Conservation (phyloP, 352 stramenopile species). For the Globisporangium emineosum region DNA sequence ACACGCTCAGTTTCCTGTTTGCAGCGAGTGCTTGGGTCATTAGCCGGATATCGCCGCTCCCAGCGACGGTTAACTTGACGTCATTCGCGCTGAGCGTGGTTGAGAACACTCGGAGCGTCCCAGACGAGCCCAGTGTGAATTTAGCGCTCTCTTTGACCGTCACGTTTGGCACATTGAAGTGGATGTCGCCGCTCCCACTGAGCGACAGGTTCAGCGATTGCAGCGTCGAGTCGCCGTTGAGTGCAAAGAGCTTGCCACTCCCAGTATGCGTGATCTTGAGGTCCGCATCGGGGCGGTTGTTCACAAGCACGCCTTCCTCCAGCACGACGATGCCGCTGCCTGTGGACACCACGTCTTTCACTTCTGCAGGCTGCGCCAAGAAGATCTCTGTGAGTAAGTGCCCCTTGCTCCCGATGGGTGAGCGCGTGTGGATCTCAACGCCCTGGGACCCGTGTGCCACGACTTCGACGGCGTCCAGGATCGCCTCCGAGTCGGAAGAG, state of each 20-base stretch:
- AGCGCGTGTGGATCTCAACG: conserved; percentile 18
- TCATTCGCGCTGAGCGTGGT: conserved; percentile 9
- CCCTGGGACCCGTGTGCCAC: conserved; percentile 6
- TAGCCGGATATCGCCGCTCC: conserved; percentile 26
- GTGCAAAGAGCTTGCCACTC: conserved; percentile 22
- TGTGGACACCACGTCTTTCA: conserved; percentile 11
- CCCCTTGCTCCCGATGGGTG: conserved; percentile 1
- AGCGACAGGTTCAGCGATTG: conserved; percentile 23
- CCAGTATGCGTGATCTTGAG: conserved; percentile 21
- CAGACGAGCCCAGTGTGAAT: conserved; percentile 15
- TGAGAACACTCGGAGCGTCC: conserved; percentile 19
- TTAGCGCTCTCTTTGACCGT: conserved; percentile 6
- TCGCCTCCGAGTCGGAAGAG: conserved; percentile 18
- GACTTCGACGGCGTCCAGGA: conserved; percentile 19
- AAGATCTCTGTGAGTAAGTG: conserved; percentile 31
- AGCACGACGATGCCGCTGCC: conserved; percentile 22
- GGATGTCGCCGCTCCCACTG: conserved; percentile 26
- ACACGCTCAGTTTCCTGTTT: conserved; percentile 4
- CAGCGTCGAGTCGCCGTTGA: conserved; percentile 17
- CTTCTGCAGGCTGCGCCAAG: conserved; percentile 15
- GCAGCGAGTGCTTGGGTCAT: conserved; percentile 6
- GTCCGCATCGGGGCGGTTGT: conserved; percentile 11
- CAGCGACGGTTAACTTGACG: conserved; percentile 13
- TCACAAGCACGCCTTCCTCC: conserved; percentile 26
- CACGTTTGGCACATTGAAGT: conserved; percentile 23